These are phyloP conservation scores for Fusarium fujikuroi DNA, from an alignment of 2,329 filamentous ascomycete species.

Conservation along the genomic window DNA sequence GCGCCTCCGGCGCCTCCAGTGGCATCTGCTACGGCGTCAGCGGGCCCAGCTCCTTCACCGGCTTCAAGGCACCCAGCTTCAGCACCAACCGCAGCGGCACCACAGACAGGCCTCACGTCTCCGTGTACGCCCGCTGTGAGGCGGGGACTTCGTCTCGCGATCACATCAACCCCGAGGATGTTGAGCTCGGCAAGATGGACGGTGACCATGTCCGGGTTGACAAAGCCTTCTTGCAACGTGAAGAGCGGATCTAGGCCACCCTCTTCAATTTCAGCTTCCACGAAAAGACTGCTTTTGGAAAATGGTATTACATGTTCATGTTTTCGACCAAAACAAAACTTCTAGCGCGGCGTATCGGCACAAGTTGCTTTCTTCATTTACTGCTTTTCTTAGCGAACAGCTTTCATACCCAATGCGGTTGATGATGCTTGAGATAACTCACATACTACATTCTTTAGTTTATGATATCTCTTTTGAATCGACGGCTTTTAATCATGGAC, in stretches of 20 bases:
- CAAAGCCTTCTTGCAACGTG: conserved; percentile 46
- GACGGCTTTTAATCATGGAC: conserved; percentile 4
- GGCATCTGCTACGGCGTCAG: conserved; percentile 25
- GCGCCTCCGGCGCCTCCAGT: conserved; percentile 28
- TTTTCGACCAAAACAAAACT: conserved; percentile 10
- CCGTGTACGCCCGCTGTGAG: conserved; percentile 44
- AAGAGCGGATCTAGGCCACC: conserved; percentile 44
- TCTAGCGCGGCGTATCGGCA: conserved; percentile 36
- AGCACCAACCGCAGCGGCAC: conserved; percentile 25
- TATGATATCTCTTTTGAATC: background rate
- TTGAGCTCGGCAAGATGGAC: conserved; percentile 49
- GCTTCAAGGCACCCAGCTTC: conserved; percentile 41
- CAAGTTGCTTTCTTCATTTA: conserved; percentile 1
- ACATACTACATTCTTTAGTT: conserved; percentile 16
- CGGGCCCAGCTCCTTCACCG: conserved; percentile 28
- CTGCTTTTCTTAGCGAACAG: conserved; percentile 7
- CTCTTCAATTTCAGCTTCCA: background rate
- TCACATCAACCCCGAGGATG: conserved; percentile 42
- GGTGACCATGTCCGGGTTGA: conserved; percentile 45
- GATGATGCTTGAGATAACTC: conserved; percentile 18
- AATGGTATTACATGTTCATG: conserved; percentile 9
- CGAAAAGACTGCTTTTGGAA: conserved; percentile 15
- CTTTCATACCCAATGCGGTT: conserved; percentile 6
- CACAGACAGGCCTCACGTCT: conserved; percentile 29
- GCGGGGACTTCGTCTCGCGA: conserved; percentile 27